Evolutionary conservation across 2,329 filamentous ascomycete species (phyloP).

Genomic region (Rhynchosporium secalis): DNA sequence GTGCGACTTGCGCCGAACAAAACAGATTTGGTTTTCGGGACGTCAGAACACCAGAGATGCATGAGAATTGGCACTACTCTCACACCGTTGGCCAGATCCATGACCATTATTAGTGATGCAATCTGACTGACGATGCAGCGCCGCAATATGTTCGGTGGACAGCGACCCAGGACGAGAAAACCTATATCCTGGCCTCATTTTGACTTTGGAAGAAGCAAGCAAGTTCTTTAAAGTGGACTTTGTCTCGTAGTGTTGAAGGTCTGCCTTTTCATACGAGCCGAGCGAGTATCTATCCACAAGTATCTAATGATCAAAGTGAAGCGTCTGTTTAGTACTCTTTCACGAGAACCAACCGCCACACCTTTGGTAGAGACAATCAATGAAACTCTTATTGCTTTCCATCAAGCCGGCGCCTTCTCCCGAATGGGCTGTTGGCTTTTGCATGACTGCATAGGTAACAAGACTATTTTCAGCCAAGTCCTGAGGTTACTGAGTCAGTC

Average conservation of each 20-base stretch:
- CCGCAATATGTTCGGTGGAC: too few relatives aligned
- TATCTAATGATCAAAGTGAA: too few relatives aligned
- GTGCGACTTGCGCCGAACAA: background rate
- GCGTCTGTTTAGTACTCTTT: too few relatives aligned
- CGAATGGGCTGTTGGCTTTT: conserved; percentile 10
- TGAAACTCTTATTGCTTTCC: conserved; percentile 21
- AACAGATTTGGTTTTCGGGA: conserved; percentile 6
- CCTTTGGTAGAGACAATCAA: conserved; percentile 14
- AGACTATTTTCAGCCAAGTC: background rate
- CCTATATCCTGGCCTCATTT: conserved; percentile 23
- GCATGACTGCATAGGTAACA: conserved; percentile 12
- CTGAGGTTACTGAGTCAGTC: background rate
- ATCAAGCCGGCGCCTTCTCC: conserved; percentile 15
- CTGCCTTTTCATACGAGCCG: too few relatives aligned
- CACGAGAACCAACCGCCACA: background rate
- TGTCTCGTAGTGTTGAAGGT: background rate
- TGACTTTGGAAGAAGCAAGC: conserved; percentile 23
- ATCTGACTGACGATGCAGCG: background rate
- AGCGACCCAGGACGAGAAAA: too few relatives aligned
- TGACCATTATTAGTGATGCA: background rate
- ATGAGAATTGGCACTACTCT: background rate
- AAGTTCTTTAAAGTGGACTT: conserved; percentile 12
- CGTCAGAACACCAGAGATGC: background rate
- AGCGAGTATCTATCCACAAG: background rate
- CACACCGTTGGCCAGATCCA: background rate